Evolutionary conservation across 1,284 basidiomycete species (phyloP).

Genomic region (Ganoderma multipileum): DNA sequence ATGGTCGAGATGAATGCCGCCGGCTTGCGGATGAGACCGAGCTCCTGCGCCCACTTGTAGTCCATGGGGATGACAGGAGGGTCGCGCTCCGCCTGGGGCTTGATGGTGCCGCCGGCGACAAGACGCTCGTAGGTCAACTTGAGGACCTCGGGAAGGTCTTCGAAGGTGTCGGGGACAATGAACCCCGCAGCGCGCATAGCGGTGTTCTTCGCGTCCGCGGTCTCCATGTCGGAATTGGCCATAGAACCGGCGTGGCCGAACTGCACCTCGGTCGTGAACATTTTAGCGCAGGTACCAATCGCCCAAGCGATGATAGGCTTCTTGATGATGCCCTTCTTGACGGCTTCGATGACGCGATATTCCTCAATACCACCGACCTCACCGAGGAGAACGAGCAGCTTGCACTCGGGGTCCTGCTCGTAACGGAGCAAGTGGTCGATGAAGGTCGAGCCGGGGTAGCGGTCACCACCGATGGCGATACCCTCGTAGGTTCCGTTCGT

Average conservation of each 20-base stretch:
- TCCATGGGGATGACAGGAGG: constrained; percentile 99
- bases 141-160: constrained; percentile 90
- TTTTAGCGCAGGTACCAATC: constrained; percentile 99
- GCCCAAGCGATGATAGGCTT: constrained; percentile 99
- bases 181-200: constrained; percentile 97
- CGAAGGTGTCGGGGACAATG: constrained; percentile 97
- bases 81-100: constrained; percentile 81
- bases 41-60: constrained; percentile 99
- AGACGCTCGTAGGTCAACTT: constrained; percentile 88
- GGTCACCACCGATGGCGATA: constrained; percentile 99
- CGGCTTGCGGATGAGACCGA: constrained; percentile 98
- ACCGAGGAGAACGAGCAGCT: constrained; percentile 98
- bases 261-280: constrained; percentile 99
- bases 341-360: constrained; percentile 98
- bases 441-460: constrained; percentile 98
- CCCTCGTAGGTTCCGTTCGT: constrained; percentile 99
- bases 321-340: constrained; percentile 93
- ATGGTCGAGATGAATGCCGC: constrained; percentile 99
- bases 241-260: constrained; percentile 99
- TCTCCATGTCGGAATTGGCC: constrained; percentile 98
- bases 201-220: constrained; percentile 96
- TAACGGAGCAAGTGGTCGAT: constrained; percentile 99
- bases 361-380: constrained; percentile 99
- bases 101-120: constrained; percentile 75
- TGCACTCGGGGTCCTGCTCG: constrained; percentile 97